A percentile compares a stretch with the other conserved stretches of the same genome.
phyloP scores from a whole-genome alignment of 169 alveolate genomes.

The Plasmodium adleri region DNA sequence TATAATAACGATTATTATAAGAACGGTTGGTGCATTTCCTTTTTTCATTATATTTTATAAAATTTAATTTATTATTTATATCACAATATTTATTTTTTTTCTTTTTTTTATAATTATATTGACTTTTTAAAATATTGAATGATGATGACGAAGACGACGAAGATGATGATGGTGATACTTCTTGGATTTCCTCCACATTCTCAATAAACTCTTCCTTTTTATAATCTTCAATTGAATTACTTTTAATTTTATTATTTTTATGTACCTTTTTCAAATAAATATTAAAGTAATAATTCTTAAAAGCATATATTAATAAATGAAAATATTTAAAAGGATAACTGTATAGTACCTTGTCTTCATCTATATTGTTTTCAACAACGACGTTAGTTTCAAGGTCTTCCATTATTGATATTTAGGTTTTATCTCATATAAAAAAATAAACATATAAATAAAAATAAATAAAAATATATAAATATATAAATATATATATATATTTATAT shows the following conservation, averaged over 20 bases:
- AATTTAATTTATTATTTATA: background rate
- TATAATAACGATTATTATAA: background rate
- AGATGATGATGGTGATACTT: conserved; percentile 3
- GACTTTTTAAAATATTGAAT: conserved; percentile 20
- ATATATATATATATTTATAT: background rate
- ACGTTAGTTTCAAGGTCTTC: conserved; percentile 49
- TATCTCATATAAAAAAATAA: background rate
- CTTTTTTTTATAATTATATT: conserved; percentile 52
- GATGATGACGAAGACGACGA: conserved; percentile 1
- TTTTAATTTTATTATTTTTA: no score
- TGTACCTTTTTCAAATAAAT: conserved; percentile 15
- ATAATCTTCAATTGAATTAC: background rate
- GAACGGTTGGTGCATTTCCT: background rate
- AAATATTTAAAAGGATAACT: conserved; percentile 42
- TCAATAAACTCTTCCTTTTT: background rate
- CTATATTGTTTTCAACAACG: conserved; percentile 34
- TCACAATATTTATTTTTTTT: conserved; percentile 27
- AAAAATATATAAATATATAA: no score
- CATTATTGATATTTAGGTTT: conserved; percentile 19
- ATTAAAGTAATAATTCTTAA: conserved; percentile 32
- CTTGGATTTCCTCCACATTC: conserved; percentile 6
- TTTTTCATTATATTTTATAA: background rate
- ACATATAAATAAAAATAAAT: background rate
- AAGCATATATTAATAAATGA: conserved; percentile 43
- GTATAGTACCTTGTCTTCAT: conserved; percentile 54